A percentile compares a stretch with the other conserved stretches of the same genome.
phyloP scores from a whole-genome alignment of 2,329 filamentous ascomycete species.

The Helicocarpus griseus region DNA sequence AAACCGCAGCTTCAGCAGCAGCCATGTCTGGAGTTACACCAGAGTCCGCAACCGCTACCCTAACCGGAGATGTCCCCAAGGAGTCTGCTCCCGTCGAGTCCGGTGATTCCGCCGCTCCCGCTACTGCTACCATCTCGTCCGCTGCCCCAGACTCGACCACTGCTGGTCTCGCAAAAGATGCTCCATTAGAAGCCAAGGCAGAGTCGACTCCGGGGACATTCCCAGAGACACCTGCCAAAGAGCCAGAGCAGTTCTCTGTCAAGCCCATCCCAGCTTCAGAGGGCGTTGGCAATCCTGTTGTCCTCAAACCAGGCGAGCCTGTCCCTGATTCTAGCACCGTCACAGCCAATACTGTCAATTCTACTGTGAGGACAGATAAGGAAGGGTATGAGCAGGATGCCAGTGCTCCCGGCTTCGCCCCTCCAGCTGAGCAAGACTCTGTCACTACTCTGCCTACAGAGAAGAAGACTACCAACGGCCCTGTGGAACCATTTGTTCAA shows the following conservation, averaged over 20 bases:
- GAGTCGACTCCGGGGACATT: conserved; percentile 53
- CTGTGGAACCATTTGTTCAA: conserved; percentile 41
- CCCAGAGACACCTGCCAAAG: conserved; percentile 58
- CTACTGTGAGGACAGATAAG: conserved; percentile 58
- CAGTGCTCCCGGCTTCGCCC: conserved; percentile 37
- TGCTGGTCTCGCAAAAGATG: conserved; percentile 56
- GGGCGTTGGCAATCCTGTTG: conserved; percentile 65
- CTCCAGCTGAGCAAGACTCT: conserved; percentile 34
- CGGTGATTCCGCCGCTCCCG: conserved; percentile 12
- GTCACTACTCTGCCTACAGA: conserved; percentile 27
- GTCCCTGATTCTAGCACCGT: conserved; percentile 59
- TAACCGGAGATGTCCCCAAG: conserved; percentile 60
- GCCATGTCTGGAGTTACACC: conserved; percentile 56
- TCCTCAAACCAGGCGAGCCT: conserved; percentile 68
- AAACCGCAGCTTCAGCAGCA: conserved; percentile 6
- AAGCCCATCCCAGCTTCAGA: conserved; percentile 50
- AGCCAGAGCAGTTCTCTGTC: conserved; percentile 38
- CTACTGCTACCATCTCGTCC: conserved; percentile 49
- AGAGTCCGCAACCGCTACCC: conserved; percentile 57
- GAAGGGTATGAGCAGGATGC: conserved; percentile 77
- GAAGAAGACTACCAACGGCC: conserved; percentile 39
- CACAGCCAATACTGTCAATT: conserved; percentile 61
- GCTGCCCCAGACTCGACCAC: conserved; percentile 61
- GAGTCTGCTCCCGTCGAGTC: conserved; percentile 7
- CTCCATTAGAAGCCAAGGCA: conserved; percentile 47